Base-by-base conservation (phyloP, 2,329 filamentous ascomycete genomes). In the Fusarium sp. region DNA sequence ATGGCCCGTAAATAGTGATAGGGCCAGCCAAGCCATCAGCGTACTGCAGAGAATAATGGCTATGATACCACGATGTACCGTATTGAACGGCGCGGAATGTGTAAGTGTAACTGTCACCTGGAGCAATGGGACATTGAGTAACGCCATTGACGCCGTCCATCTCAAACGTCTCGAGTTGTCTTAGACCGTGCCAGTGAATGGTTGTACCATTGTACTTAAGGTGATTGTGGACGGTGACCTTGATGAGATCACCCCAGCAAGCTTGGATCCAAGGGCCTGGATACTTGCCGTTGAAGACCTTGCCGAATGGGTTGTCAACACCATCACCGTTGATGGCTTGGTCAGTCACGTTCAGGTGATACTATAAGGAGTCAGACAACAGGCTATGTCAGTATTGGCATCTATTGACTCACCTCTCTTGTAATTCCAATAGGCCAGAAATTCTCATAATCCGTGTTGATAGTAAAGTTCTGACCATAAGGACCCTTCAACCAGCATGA, bases 21-120 rank as follows among this genome's bases (percentile, higher is more conserved):
- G 70, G 70, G 4, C 71, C 71, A 15, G 66, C 64, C 45, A 73
- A 53, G n/a, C 71, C 71, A 41, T 73, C 56, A 15, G 63, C 71
- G 26, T 71, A 71, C 54, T 73, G 71, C 32, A 73, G 54, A 15
- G 42, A 69, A 44, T 73, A 73, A 40, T 73, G 70, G 17, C 69
- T 73, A 27, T 73, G 69, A 17, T 73, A 73, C 69, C 70, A 73
- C 2, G 70, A 64, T 3, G 45, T 60, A 40, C 69, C 69, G 37
- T 73, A 73, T 30, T 73, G 69, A 0, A 49, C 20, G 1, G 67
- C 70, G 9, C 59, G 56, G 53, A 71, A 70, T 3, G 56, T 66
- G 20, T 73, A 73, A 2, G 66, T 64, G 35, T 50, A 57, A 1
- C 42, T 57, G n/a, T 57, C 54, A 1, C 32, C 23, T 0, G 54